A percentile compares a stretch with the other conserved stretches of the same genome.
phyloP scores from a whole-genome alignment of 225 moss, liverwort and hornwort species.

The Climacium dendroides region DNA sequence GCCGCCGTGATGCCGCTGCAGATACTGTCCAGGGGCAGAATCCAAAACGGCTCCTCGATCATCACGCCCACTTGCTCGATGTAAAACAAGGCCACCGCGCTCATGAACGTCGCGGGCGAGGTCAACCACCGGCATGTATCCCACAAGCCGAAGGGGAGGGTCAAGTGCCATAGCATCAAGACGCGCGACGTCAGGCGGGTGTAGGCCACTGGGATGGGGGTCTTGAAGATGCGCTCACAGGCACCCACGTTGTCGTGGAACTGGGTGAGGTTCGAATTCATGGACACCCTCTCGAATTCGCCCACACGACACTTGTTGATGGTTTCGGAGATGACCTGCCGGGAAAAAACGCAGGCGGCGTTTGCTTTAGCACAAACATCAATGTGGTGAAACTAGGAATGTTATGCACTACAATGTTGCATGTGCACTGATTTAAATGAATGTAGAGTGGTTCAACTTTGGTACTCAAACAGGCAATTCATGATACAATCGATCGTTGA shows the following conservation, averaged over 20 bases:
- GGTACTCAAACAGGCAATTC: not conserved
- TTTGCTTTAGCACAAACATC: not conserved
- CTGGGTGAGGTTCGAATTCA: conserved; percentile 42
- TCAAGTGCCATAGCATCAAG: not conserved
- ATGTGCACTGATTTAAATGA: not conserved
- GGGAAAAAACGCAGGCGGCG: no score
- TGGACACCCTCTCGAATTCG: not conserved
- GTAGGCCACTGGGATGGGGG: not conserved
- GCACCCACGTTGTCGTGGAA: conserved; percentile 1
- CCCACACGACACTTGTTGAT: not conserved
- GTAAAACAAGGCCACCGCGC: not conserved
- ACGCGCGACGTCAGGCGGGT: not conserved
- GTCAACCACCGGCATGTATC: not conserved
- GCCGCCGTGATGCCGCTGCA: not conserved
- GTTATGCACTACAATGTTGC: not conserved
- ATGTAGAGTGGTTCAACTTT: not conserved
- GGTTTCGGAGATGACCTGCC: not conserved
- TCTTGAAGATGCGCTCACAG: not conserved
- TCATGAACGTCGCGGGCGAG: not conserved
- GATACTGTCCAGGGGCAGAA: not conserved
- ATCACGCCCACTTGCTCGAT: not conserved
- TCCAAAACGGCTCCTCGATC: not conserved
- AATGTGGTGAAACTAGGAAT: not conserved
- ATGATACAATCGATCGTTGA: not conserved
- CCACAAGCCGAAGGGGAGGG: not conserved